Evolutionary conservation across 225 moss, liverwort and hornwort species (phyloP).

Genomic region (Sphagnum contortum): DNA sequence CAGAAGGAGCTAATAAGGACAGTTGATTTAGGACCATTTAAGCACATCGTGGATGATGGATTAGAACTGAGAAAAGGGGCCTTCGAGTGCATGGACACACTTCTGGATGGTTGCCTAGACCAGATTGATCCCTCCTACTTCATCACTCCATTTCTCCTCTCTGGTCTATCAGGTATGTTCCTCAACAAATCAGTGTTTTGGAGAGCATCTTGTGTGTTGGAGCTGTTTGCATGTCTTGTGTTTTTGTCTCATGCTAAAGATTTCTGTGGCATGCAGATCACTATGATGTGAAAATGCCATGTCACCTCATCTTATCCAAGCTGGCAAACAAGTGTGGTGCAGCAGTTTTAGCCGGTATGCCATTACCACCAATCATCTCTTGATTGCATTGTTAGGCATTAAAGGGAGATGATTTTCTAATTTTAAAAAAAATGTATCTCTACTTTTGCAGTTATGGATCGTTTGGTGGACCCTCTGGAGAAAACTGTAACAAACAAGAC

Average conservation of each 20-base stretch:
- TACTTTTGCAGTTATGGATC: conserved; percentile 62
- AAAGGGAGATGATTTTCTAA: not conserved
- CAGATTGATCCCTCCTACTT: conserved; percentile 95
- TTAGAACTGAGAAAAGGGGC: conserved; percentile 97
- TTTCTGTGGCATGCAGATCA: conserved; percentile 57
- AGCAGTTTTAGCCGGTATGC: conserved; percentile 85
- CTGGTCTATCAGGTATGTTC: conserved; percentile 87
- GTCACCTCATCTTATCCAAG: conserved; percentile 92
- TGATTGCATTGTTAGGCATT: not conserved
- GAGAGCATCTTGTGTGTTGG: not conserved
- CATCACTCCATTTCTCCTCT: conserved; percentile 81
- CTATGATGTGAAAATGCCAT: conserved; percentile 99
- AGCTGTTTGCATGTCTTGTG: not conserved
- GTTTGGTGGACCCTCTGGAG: conserved; percentile 92
- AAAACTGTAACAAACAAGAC: conserved; percentile 96
- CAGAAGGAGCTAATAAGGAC: conserved; percentile 99
- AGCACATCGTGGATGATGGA: conserved; percentile 97
- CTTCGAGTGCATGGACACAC: conserved; percentile 98
- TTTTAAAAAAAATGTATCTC: not conserved
- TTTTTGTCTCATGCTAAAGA: not conserved
- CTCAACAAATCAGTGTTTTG: not conserved
- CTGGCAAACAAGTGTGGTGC: conserved; percentile 86
- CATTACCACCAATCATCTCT: not conserved
- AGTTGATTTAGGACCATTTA: conserved; percentile 98
- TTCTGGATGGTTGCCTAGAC: conserved; percentile 94